Evolutionary conservation across 2,329 filamentous ascomycete genomes (phyloP).

Genomic region (Lecanosticta acicola): DNA sequence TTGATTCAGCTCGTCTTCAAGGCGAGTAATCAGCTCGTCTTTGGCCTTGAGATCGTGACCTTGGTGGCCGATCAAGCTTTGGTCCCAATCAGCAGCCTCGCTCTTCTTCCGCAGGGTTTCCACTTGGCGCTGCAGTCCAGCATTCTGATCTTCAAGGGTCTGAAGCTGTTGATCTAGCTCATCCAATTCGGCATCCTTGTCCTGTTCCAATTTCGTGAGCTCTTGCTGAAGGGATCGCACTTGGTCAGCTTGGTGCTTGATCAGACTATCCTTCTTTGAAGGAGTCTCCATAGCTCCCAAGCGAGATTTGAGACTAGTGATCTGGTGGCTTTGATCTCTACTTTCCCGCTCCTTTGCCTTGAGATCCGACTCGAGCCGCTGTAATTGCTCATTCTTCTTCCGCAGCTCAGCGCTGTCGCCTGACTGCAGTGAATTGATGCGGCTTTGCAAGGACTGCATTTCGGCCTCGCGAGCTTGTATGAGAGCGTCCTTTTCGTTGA

Average conservation of each 20-base stretch:
- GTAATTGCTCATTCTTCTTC: slow-evolving; percentile 29
- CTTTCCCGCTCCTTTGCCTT: slow-evolving; percentile 29
- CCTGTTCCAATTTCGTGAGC: slow-evolving; percentile 30
- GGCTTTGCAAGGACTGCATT: slow-evolving; percentile 30
- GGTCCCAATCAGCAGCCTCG: slow-evolving; percentile 24
- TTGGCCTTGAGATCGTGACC: slow-evolving; percentile 22
- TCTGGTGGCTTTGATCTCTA: slow-evolving; percentile 30
- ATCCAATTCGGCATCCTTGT: slow-evolving; percentile 35
- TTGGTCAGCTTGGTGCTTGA: slow-evolving; percentile 33
- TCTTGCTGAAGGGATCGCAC: slow-evolving; percentile 31
- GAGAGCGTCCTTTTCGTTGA: slow-evolving; percentile 38
- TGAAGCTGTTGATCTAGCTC: slow-evolving; percentile 34
- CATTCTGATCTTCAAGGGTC: slow-evolving; percentile 28
- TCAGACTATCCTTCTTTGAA: slow-evolving; percentile 34
- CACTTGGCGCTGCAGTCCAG: slow-evolving; percentile 23
- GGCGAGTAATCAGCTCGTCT: slow-evolving; percentile 31
- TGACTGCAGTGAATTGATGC: slow-evolving; percentile 27
- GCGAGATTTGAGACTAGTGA: slow-evolving; percentile 30
- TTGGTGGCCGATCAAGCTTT: slow-evolving; percentile 26
- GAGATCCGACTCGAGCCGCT: slow-evolving; percentile 37
- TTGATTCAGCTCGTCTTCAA: slow-evolving; percentile 38
- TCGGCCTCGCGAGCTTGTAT: slow-evolving; percentile 41
- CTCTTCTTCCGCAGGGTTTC: slow-evolving; percentile 19
- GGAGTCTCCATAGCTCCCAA: slow-evolving; percentile 33
- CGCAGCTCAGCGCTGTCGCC: slow-evolving; percentile 30